A percentile compares a stretch with the other conserved stretches of the same genome.
Conservation (phyloP, 306 rosid species). For the Sicyos baderoa region DNA sequence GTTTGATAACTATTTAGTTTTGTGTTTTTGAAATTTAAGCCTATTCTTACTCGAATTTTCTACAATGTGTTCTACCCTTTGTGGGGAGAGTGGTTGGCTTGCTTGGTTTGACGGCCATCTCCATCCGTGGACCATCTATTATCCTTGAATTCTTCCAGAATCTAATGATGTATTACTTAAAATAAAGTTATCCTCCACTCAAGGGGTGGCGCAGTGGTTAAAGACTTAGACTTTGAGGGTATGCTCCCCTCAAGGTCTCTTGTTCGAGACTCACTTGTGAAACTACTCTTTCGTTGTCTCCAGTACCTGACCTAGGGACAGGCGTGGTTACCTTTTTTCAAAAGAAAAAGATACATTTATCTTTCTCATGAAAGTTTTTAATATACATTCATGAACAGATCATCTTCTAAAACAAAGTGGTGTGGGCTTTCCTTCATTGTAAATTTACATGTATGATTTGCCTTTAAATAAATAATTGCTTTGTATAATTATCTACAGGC, state of each 20-base stretch:
- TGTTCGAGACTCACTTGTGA: no score
- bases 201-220: no score
- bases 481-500: background rate
- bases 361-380: background rate
- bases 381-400: background rate
- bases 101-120: slow-evolving; percentile 1
- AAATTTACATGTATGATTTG: background rate
- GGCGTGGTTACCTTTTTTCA: no score
- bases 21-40: no score
- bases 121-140: background rate
- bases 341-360: background rate
- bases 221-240: no score
- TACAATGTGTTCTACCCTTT: no score
- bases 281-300: no score
- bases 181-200: slow-evolving; percentile 4
- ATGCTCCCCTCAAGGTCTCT: no score
- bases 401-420: slow-evolving; percentile 4
- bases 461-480: background rate
- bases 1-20: no score
- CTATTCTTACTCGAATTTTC: no score
- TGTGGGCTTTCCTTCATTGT: background rate
- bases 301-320: no score
- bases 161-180: background rate
- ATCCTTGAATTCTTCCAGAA: background rate
- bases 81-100: background rate